Percentiles rank a stretch among this genome's conserved stretches.
Conservation (phyloP, 2,329 filamentous ascomycete genomes). For the Ilyonectria robusta region DNA sequence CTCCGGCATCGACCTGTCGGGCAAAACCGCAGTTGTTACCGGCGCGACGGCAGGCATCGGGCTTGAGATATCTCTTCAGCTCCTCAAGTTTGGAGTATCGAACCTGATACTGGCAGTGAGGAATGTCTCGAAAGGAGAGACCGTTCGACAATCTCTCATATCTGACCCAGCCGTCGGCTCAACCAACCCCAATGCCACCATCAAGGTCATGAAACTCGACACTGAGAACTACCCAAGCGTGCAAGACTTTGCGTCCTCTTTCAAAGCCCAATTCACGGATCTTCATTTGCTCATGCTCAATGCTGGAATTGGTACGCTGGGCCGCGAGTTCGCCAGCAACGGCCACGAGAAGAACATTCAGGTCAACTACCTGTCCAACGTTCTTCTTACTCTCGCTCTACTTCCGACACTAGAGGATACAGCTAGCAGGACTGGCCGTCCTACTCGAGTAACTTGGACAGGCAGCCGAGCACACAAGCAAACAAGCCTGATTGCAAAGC, state of each 20-base stretch:
- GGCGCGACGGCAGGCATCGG: conserved; percentile 62
- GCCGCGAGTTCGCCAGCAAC: conserved; percentile 6
- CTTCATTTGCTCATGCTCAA: conserved; percentile 38
- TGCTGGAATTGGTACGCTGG: conserved; percentile 31
- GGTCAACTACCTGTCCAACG: conserved; percentile 49
- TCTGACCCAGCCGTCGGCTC: conserved; percentile 27
- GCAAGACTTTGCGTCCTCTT: conserved; percentile 16
- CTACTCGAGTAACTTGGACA: conserved; percentile 34
- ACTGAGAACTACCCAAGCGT: conserved; percentile 31
- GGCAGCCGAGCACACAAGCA: conserved; percentile 35
- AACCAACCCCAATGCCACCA: conserved; percentile 23
- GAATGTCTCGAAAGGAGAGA: conserved; percentile 48
- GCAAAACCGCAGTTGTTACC: conserved; percentile 56
- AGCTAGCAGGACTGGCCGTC: background rate
- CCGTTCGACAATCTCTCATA: conserved; percentile 33
- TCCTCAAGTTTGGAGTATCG: conserved; percentile 52
- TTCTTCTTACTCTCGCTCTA: conserved; percentile 40
- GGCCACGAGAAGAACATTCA: conserved; percentile 47
- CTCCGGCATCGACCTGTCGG: conserved; percentile 37
- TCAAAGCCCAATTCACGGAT: background rate
- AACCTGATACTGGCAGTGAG: conserved; percentile 60
- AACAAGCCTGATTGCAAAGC: conserved; percentile 20
- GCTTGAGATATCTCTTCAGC: conserved; percentile 56
- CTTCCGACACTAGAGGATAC: conserved; percentile 41
- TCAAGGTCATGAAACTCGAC: conserved; percentile 39